A percentile compares a stretch with the other conserved stretches of the same genome.
Conservation (phyloP, 2,329 filamentous ascomycete genomes). For the Ilyonectria destructans region DNA sequence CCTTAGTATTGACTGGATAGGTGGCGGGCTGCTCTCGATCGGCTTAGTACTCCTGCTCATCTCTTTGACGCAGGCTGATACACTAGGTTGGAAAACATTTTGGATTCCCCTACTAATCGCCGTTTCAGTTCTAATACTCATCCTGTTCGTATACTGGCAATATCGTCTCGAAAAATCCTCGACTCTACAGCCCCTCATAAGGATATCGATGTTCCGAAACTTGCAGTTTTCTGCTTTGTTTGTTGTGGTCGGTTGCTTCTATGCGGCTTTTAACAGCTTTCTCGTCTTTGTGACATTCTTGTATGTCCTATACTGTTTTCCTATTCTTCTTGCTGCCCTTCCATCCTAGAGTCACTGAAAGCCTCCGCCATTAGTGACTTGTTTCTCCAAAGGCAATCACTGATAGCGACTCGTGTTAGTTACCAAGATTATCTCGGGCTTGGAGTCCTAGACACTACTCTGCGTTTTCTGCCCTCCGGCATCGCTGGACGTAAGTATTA, state of each 20-base stretch:
- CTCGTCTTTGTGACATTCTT: neutral
- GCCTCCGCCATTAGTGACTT: neutral
- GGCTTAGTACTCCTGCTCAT: neutral
- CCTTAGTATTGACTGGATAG: neutral
- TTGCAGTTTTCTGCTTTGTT: neutral
- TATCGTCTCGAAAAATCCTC: neutral
- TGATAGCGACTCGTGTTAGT: neutral
- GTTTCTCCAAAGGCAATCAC: neutral
- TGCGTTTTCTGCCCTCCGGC: neutral
- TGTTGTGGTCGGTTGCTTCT: neutral
- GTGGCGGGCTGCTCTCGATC: neutral
- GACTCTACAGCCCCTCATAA: neutral
- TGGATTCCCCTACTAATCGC: neutral
- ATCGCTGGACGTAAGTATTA: neutral
- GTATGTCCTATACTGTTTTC: neutral
- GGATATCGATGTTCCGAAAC: neutral
- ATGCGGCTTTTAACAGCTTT: neutral
- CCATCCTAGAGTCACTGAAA: neutral
- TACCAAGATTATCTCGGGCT: neutral
- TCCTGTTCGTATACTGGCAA: neutral
- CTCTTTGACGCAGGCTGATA: neutral
- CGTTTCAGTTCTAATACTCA: neutral
- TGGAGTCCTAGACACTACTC: neutral
- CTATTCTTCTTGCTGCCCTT: neutral
- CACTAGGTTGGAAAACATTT: neutral